A percentile compares a stretch with the other conserved stretches of the same genome.
These are phyloP conservation scores for Globisporangium heterothallicum DNA, from an alignment of 352 stramenopile species.

Conservation along the genomic window DNA sequence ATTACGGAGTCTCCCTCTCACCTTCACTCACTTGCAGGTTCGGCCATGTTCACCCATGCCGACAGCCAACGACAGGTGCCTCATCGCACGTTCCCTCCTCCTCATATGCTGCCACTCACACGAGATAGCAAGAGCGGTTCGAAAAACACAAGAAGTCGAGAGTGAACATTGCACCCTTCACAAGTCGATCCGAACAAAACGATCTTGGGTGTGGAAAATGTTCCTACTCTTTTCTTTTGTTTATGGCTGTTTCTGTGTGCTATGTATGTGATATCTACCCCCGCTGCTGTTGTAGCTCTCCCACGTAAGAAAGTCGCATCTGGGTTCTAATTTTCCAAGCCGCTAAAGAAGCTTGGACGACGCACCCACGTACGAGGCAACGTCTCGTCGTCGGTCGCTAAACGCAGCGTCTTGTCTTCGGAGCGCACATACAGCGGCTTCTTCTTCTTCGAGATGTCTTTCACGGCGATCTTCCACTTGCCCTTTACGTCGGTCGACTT, in stretches of 20 bases:
- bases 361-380: constrained; percentile 78
- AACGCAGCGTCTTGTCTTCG: constrained; percentile 44
- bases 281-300: not conserved
- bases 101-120: not conserved
- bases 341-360: constrained; percentile 64
- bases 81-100: no score
- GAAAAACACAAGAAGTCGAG: no score
- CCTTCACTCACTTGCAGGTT: not conserved
- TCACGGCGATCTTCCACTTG: constrained; percentile 74
- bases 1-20: not conserved
- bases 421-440: constrained; percentile 65
- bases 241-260: not conserved
- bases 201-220: no score
- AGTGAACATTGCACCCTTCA: no score
- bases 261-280: constrained; percentile 11
- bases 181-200: no score
- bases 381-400: constrained; percentile 74
- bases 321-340: constrained; percentile 46
- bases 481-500: constrained; percentile 52
- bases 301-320: not conserved
- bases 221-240: no score
- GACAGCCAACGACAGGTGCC: no score
- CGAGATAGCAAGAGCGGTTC: no score
- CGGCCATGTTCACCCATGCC: not conserved
- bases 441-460: constrained; percentile 82